A percentile compares a stretch with the other conserved stretches of the same genome.
These are phyloP conservation scores for Neurospora tetraspora DNA, from an alignment of 495 filamentous ascomycete genomes.

Conservation along the genomic window DNA sequence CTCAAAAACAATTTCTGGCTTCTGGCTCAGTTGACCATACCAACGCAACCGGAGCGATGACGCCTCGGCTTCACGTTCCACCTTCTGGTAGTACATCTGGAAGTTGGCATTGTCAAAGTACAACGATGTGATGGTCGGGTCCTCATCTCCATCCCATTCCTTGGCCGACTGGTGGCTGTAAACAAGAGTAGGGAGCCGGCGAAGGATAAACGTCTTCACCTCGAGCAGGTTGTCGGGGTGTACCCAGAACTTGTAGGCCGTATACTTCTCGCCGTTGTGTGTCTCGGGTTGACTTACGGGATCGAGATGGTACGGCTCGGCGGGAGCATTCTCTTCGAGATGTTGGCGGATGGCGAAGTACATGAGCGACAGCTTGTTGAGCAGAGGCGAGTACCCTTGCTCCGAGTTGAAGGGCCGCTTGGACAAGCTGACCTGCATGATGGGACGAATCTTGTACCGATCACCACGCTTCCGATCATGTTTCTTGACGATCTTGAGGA, in stretches of 20 bases:
- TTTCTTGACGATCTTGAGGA: conserved; percentile 96
- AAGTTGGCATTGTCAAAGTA: conserved; percentile 91
- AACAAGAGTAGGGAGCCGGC: conserved; percentile 79
- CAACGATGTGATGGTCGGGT: conserved; percentile 87
- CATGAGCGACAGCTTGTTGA: conserved; percentile 88
- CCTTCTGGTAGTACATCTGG: conserved; percentile 73
- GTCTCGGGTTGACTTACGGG: conserved; percentile 31
- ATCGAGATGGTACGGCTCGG: conserved; percentile 21
- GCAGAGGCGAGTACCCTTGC: conserved; percentile 73
- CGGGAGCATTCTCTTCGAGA: conserved; percentile 41
- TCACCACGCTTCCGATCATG: conserved; percentile 82
- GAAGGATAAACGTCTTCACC: conserved; percentile 88
- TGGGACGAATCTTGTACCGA: conserved; percentile 74
- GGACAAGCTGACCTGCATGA: conserved; percentile 80
- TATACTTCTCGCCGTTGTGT: conserved; percentile 58
- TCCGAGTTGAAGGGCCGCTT: conserved; percentile 91
- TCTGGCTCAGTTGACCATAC: conserved; percentile 74
- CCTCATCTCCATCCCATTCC: conserved; percentile 61
- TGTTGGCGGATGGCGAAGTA: conserved; percentile 87
- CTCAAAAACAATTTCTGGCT: conserved; percentile 72
- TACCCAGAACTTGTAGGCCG: conserved; percentile 97
- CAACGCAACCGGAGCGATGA: conserved; percentile 80
- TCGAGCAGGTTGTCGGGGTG: conserved; percentile 90
- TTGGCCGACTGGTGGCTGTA: conserved; percentile 83
- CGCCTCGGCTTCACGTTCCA: conserved; percentile 64